Evolutionary conservation across 164 flowering plant species (phyloP).

Genomic region (Tetracentron sinense): DNA sequence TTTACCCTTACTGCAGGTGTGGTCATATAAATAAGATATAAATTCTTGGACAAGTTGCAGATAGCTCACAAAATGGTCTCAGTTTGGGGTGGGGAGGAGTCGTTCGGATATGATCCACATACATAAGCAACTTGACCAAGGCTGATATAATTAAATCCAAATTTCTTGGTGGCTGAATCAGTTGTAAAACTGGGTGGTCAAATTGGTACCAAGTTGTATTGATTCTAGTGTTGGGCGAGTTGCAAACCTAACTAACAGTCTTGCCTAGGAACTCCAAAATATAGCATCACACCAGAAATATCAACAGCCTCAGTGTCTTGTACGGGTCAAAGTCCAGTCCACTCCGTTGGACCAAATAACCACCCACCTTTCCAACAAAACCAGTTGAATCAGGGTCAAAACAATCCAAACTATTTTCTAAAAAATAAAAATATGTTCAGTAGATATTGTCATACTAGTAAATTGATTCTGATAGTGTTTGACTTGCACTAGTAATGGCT

Average conservation of each 20-base stretch:
- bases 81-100: neutral
- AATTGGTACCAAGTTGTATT: neutral
- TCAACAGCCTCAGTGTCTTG: no score
- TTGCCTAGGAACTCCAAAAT: neutral
- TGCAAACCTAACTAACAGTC: neutral
- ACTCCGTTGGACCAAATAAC: no score
- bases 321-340: no score
- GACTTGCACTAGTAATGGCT: no score
- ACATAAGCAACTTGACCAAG: neutral
- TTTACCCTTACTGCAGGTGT: no score
- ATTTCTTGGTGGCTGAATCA: neutral
- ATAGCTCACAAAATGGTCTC: neutral
- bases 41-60: neutral
- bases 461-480: no score
- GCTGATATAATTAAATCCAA: neutral
- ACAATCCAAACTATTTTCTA: no score
- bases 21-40: neutral
- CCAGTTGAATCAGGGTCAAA: no score
- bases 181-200: neutral
- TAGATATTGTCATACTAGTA: no score
- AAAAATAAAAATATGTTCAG: no score
- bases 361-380: no score
- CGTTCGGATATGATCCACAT: neutral
- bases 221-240: neutral
- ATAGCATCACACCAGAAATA: neutral